phyloP scores from a whole-genome alignment of 331 rosid species.

The Erythrophleum ivorense region DNA sequence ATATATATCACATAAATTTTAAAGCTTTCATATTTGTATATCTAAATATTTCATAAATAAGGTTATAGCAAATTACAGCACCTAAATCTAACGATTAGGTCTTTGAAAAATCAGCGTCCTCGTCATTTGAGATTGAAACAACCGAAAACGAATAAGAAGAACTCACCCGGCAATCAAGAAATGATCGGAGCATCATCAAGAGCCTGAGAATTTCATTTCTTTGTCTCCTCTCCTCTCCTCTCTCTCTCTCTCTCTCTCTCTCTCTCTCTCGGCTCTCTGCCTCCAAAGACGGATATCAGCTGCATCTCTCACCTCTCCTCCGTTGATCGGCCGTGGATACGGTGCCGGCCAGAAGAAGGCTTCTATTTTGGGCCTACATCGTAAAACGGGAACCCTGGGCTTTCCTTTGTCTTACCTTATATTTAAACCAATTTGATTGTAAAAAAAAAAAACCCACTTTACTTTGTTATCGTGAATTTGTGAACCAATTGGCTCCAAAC shows the following conservation, averaged over 20 bases:
- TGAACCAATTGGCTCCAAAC: too few relatives aligned
- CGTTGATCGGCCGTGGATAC: neutral
- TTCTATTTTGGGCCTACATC: neutral
- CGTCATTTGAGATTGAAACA: constrained; percentile 1
- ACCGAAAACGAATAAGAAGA: neutral
- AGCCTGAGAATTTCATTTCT: neutral
- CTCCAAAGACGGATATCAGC: neutral
- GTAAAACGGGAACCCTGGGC: neutral
- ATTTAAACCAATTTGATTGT: too few relatives aligned
- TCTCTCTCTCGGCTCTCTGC: neutral
- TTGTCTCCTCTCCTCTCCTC: too few relatives aligned
- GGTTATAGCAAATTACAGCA: neutral
- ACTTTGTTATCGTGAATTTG: too few relatives aligned
- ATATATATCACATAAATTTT: too few relatives aligned
- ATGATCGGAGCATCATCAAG: constrained; percentile 28
- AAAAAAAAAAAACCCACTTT: too few relatives aligned
- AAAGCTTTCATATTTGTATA: neutral
- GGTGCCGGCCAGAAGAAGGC: neutral
- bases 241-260: too few relatives aligned
- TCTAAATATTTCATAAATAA: neutral
- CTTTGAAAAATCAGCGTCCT: neutral
- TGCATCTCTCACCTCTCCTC: neutral
- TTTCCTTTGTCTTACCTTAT: neutral
- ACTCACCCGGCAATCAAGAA: constrained; percentile 32
- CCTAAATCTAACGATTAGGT: neutral